phyloP scores from a whole-genome alignment of 495 filamentous ascomycete genomes.

The Chaetomium fimeti region DNA sequence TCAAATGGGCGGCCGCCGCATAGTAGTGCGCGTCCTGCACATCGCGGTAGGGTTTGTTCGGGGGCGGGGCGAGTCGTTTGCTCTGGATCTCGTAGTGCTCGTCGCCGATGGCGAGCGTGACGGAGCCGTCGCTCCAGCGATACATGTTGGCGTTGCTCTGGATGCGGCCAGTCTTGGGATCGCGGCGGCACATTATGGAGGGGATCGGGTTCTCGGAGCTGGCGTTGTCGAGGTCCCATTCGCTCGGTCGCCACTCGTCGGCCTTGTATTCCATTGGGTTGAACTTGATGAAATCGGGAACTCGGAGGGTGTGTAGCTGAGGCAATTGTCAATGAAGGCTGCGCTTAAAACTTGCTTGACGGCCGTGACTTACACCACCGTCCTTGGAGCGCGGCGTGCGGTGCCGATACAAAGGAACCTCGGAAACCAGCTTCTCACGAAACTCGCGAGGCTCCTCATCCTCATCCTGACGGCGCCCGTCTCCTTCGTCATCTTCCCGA shows the following conservation, averaged over 20 bases:
- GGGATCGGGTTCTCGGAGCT: constrained; percentile 40
- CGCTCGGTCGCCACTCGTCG: constrained; percentile 59
- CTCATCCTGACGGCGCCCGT: constrained; percentile 41
- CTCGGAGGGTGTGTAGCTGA: constrained; percentile 75
- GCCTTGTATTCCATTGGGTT: constrained; percentile 71
- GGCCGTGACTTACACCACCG: constrained; percentile 50
- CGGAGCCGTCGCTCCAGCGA: constrained; percentile 79
- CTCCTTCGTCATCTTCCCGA: constrained; percentile 56
- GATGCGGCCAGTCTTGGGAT: constrained; percentile 48
- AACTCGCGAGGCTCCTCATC: constrained; percentile 49
- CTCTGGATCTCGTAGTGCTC: constrained; percentile 77
- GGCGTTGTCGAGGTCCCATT: constrained; percentile 49
- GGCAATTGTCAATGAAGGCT: background rate
- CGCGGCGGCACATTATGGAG: constrained; percentile 42
- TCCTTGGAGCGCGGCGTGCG: constrained; percentile 70
- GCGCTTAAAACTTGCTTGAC: background rate
- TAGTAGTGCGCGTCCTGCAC: constrained; percentile 79
- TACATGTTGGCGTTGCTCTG: constrained; percentile 76
- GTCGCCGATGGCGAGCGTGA: constrained; percentile 69
- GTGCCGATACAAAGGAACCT: constrained; percentile 59
- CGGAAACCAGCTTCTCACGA: constrained; percentile 55
- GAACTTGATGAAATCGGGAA: constrained; percentile 77
- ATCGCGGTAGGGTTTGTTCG: constrained; percentile 59
- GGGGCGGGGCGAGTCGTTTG: constrained; percentile 70
- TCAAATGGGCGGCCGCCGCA: constrained; percentile 69